Percentiles rank a stretch among this genome's conserved stretches.
Conservation (phyloP, 192 early-diverging fungal species). For the Coemansia sp. region DNA sequence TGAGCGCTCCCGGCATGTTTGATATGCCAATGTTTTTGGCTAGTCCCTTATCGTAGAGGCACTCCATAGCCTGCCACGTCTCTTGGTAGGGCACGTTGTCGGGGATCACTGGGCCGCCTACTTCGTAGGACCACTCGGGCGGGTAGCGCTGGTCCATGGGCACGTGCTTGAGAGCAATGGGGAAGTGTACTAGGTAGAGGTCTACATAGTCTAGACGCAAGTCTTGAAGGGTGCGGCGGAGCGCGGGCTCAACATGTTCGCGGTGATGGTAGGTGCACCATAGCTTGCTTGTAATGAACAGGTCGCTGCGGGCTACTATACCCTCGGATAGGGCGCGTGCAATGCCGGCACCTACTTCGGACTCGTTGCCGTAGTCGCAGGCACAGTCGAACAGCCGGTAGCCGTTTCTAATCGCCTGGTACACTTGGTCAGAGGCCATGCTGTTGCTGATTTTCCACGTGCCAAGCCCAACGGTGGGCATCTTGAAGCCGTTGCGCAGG, state of each 20-base stretch:
- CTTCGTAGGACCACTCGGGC: slow-evolving; percentile 18
- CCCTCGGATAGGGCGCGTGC: slow-evolving; percentile 51
- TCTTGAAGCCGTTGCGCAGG: slow-evolving; percentile 60
- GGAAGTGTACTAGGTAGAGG: slow-evolving; percentile 76
- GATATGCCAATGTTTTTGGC: slow-evolving; percentile 67
- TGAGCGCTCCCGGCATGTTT: slow-evolving; percentile 60
- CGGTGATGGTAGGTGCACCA: slow-evolving; percentile 66
- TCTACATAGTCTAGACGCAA: slow-evolving; percentile 74
- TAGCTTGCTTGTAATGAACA: slow-evolving; percentile 79
- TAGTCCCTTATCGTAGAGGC: slow-evolving; percentile 39
- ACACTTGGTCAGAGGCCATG: slow-evolving; percentile 60
- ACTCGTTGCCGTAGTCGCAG: slow-evolving; percentile 72
- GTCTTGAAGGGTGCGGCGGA: slow-evolving; percentile 61
- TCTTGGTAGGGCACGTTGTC: slow-evolving; percentile 45
- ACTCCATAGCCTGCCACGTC: slow-evolving; percentile 61
- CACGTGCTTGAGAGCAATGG: slow-evolving; percentile 58
- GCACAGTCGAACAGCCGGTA: slow-evolving; percentile 70
- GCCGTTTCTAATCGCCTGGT: slow-evolving; percentile 61
- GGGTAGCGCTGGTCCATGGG: slow-evolving; percentile 26
- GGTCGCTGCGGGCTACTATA: slow-evolving; percentile 55
- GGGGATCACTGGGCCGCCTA: slow-evolving; percentile 14
- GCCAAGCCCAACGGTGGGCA: slow-evolving; percentile 61
- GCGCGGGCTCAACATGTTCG: slow-evolving; percentile 60
- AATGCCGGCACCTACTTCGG: slow-evolving; percentile 69
- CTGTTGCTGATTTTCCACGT: slow-evolving; percentile 60